Evolutionary conservation across 2,329 filamentous ascomycete genomes (phyloP).

Genomic region (Phaeoacremonium minimum): DNA sequence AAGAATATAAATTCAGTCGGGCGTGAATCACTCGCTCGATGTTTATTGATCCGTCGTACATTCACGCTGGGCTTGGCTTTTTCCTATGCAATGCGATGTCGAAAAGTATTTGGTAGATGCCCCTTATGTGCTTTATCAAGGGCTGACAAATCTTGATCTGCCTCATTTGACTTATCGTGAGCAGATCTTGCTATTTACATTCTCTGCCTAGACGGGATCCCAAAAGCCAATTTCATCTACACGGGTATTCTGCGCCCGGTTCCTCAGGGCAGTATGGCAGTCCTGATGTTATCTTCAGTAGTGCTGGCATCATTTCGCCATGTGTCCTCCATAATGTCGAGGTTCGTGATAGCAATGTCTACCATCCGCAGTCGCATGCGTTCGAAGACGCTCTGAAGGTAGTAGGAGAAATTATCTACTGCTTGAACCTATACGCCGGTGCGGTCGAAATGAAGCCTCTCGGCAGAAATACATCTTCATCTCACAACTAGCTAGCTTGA

Average conservation of each 20-base stretch:
- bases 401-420: background rate
- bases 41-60: too few species aligned
- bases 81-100: background rate
- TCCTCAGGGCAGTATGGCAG: background rate
- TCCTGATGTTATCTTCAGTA: background rate
- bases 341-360: background rate
- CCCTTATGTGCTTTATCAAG: background rate
- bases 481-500: too few species aligned
- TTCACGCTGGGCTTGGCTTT: background rate
- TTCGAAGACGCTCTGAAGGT: background rate
- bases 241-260: background rate
- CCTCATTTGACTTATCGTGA: background rate
- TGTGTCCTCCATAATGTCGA: background rate
- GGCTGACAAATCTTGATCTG: background rate
- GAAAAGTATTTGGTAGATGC: background rate
- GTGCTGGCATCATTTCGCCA: background rate
- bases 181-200: too few species aligned
- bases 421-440: background rate
- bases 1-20: too few species aligned
- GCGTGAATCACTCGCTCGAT: too few species aligned
- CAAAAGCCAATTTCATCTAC: background rate
- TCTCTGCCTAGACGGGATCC: background rate
- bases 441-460: background rate
- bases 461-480: too few species aligned
- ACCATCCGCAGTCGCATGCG: background rate